Evolutionary conservation across 2,329 filamentous ascomycete genomes (phyloP).

Genomic region (Sclerotinia borealis): DNA sequence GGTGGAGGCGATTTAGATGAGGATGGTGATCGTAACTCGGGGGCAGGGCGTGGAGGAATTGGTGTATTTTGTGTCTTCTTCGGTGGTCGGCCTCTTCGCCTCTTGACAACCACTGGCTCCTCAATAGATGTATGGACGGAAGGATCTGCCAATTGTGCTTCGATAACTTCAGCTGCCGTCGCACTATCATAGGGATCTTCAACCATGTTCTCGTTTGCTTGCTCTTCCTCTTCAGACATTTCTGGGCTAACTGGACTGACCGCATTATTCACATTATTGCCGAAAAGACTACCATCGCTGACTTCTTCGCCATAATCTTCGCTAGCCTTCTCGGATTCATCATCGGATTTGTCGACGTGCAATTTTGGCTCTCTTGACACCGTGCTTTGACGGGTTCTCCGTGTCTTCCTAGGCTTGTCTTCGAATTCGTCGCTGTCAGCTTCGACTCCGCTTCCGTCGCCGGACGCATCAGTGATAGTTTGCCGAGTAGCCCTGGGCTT

Average conservation of each 20-base stretch:
- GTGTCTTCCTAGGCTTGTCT: neutral
- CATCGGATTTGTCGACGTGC: neutral
- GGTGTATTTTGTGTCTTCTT: conserved; percentile 16
- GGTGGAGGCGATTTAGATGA: conserved; percentile 7
- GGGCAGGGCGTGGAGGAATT: neutral
- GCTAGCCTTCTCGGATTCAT: neutral
- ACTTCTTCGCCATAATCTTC: neutral
- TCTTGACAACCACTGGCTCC: conserved; percentile 12
- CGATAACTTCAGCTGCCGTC: neutral
- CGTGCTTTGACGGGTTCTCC: neutral
- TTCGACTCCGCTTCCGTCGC: neutral
- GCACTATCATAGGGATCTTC: neutral
- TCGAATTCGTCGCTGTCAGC: neutral
- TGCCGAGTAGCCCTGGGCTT: neutral
- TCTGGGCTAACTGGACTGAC: neutral
- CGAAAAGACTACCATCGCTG: conserved; percentile 6
- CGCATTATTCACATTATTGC: neutral
- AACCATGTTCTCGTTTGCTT: neutral
- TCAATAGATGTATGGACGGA: neutral
- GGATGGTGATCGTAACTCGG: conserved; percentile 6
- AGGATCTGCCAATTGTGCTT: neutral
- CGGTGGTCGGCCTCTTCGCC: conserved; percentile 24
- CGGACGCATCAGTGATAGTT: neutral
- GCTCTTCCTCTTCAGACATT: neutral
- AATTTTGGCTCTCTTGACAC: neutral